Conservation (phyloP, 768 basidiomycete species). For the Suillus weaverae region DNA sequence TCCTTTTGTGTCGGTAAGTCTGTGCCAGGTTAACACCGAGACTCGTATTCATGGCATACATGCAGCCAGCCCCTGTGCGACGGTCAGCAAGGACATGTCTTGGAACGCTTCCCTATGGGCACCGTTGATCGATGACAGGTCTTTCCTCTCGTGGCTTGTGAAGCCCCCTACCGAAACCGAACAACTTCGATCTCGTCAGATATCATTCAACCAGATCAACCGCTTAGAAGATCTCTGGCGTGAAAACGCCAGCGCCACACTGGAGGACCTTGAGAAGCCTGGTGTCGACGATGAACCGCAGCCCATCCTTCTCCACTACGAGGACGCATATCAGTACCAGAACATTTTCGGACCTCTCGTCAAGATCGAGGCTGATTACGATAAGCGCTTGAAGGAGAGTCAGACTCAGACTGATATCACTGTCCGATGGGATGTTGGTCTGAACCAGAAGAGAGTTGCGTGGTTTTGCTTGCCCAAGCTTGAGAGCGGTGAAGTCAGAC, state of each 20-base stretch:
- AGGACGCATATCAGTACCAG: constrained; percentile 99
- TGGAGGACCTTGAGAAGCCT: constrained; percentile 96
- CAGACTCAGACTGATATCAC: constrained; percentile 98
- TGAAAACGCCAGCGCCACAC: constrained; percentile 89
- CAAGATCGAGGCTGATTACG: constrained; percentile 99
- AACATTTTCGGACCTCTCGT: constrained; percentile 99
- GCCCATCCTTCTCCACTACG: constrained; percentile 85
- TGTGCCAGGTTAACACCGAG: background rate
- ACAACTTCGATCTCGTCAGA: constrained; percentile 93
- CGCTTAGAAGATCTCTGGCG: constrained; percentile 98
- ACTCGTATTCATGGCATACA: background rate
- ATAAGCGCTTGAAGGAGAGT: constrained; percentile 95
- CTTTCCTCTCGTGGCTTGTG: constrained; percentile 98
- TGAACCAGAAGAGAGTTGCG: constrained; percentile 98
- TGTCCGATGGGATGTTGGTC: constrained; percentile 94
- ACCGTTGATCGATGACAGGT: constrained; percentile 96
- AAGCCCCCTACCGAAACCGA: constrained; percentile 97
- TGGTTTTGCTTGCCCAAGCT: constrained; percentile 97
- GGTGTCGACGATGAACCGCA: constrained; percentile 98
- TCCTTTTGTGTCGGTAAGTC: constrained; percentile 89
- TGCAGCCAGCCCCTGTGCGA: constrained; percentile 95
- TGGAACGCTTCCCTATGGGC: constrained; percentile 99
- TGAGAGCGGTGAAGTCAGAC: constrained; percentile 95
- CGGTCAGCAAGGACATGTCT: constrained; percentile 95
- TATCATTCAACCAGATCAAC: constrained; percentile 96